Conservation (phyloP, 2,329 filamentous ascomycete species). For the Pseudogymnoascus sp. region DNA sequence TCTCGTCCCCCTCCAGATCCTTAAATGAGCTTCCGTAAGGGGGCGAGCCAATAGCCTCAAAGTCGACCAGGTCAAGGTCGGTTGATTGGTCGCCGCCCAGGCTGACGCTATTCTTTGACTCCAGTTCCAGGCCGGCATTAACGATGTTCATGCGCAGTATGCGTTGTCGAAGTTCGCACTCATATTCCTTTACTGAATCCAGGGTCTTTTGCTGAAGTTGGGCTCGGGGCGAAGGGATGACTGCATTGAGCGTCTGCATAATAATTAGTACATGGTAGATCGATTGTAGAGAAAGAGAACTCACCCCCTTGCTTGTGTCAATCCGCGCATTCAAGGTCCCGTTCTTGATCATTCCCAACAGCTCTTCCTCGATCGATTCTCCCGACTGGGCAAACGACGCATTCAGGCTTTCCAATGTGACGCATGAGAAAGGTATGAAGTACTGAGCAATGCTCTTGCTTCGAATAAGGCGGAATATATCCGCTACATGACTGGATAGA, state of each 20-base stretch:
- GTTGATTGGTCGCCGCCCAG: not conserved
- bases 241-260: conserved; percentile 62
- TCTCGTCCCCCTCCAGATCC: conserved; percentile 9
- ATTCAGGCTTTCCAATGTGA: conserved; percentile 74
- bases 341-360: conserved; percentile 69
- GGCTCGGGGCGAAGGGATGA: conserved; percentile 58
- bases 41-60: conserved; percentile 1
- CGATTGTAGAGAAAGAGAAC: conserved; percentile 17
- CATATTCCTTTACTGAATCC: conserved; percentile 62
- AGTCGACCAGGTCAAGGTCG: not conserved
- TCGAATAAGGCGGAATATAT: conserved; percentile 69
- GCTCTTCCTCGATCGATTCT: conserved; percentile 63
- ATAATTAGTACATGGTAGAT: conserved; percentile 17
- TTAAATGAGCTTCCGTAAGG: conserved; percentile 1
- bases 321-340: conserved; percentile 71
- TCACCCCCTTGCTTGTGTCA: conserved; percentile 71
- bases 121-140: conserved; percentile 67
- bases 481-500: conserved; percentile 65
- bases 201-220: conserved; percentile 67
- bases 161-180: conserved; percentile 67
- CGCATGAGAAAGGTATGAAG: conserved; percentile 81
- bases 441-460: conserved; percentile 93
- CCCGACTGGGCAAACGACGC: conserved; percentile 64
- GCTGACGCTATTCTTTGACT: conserved; percentile 27
- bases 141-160: conserved; percentile 72